These are phyloP conservation scores for Nitzschia palea DNA, from an alignment of 108 stramenopile species.

Conservation along the genomic window DNA sequence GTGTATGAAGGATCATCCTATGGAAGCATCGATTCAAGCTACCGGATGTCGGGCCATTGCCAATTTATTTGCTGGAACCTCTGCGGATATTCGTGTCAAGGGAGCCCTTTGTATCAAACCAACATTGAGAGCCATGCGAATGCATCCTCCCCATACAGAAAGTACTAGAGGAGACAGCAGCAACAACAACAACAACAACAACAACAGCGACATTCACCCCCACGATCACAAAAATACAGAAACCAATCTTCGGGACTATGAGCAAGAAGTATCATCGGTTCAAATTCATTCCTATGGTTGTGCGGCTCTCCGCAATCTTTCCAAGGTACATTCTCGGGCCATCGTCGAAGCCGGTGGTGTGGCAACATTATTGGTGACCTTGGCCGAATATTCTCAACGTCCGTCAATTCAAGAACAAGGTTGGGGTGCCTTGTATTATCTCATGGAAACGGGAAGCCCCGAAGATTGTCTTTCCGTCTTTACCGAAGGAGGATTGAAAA, in stretches of 20 bases:
- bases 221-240: too few species aligned
- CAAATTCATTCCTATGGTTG: slow-evolving; percentile 4
- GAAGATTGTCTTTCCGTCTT: not conserved
- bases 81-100: not conserved
- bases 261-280: not conserved
- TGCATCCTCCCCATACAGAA: not conserved
- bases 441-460: not conserved
- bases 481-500: not conserved
- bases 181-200: too few species aligned
- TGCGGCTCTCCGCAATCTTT: not conserved
- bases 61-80: not conserved
- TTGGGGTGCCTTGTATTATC: not conserved
- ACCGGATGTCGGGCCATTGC: slow-evolving; percentile 4
- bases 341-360: not conserved
- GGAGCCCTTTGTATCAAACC: slow-evolving; percentile 4
- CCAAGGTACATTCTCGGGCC: slow-evolving; percentile 2
- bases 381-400: not conserved
- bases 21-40: not conserved
- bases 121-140: not conserved
- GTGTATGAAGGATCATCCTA: not conserved
- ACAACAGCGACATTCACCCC: too few species aligned
- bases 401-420: slow-evolving; percentile 3
- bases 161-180: too few species aligned
- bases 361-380: not conserved
- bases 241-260: not conserved